Conservation (phyloP, 2,329 filamentous ascomycete species). For the Fusarium temperatum region DNA sequence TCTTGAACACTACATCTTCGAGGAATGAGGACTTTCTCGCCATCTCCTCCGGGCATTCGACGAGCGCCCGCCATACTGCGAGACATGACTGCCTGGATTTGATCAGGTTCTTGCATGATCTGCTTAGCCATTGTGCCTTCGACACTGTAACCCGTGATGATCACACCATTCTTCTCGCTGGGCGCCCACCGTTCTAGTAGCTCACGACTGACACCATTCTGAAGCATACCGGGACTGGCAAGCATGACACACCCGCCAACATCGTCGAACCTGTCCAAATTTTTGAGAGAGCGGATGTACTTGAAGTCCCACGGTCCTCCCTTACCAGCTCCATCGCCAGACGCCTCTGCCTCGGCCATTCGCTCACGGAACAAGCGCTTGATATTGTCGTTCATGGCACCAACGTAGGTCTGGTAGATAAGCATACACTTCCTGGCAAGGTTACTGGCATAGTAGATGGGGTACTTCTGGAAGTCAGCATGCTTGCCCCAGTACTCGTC, state of each 20-base stretch:
- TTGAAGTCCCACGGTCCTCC: conserved; percentile 97
- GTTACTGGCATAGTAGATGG: conserved; percentile 98
- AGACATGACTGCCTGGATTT: conserved; percentile 94
- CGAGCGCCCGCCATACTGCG: conserved; percentile 71
- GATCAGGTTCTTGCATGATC: conserved; percentile 92
- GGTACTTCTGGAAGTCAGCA: conserved; percentile 84
- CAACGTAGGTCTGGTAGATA: conserved; percentile 97
- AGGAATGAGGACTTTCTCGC: conserved; percentile 91
- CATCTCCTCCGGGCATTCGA: conserved; percentile 70
- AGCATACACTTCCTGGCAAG: conserved; percentile 97
- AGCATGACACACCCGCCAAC: conserved; percentile 97
- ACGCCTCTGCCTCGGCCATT: conserved; percentile 88
- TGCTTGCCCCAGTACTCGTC: conserved; percentile 98
- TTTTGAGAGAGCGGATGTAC: conserved; percentile 90
- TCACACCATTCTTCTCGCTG: conserved; percentile 95
- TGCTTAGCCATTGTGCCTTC: conserved; percentile 98
- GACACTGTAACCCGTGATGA: conserved; percentile 98
- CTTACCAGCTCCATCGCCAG: conserved; percentile 76
- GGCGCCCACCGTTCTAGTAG: conserved; percentile 95
- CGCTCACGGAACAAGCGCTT: conserved; percentile 92
- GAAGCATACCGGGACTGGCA: conserved; percentile 96
- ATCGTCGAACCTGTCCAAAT: conserved; percentile 94
- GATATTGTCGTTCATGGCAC: conserved; percentile 99
- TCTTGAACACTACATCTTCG: conserved; percentile 93
- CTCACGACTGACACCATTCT: conserved; percentile 93